Evolutionary conservation across 177 flowering plant genomes (phyloP).

Genomic region (Vitis hybrid): DNA sequence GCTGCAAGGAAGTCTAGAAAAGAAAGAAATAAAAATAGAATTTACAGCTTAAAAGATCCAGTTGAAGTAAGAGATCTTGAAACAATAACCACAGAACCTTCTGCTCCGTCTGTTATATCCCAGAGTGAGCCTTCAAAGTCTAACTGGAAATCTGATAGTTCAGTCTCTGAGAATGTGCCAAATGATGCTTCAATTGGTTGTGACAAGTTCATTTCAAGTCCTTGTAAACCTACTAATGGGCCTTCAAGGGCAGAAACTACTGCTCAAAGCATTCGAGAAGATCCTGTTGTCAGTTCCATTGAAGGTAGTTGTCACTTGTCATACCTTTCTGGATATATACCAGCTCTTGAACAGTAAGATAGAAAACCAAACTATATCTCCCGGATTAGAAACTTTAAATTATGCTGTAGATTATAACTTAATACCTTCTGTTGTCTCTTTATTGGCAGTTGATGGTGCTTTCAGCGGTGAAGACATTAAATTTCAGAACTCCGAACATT

Average conservation of each 20-base stretch:
- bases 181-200: constrained; percentile 14
- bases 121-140: constrained; percentile 23
- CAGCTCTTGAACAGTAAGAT: constrained; percentile 7
- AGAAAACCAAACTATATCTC: constrained; percentile 18
- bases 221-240: constrained; percentile 17
- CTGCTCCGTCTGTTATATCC: constrained; percentile 27
- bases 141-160: constrained; percentile 20
- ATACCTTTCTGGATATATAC: constrained; percentile 11
- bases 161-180: constrained; percentile 18
- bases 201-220: constrained; percentile 16
- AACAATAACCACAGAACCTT: constrained; percentile 15
- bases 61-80: constrained; percentile 24
- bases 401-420: constrained; percentile 13
- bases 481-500: constrained; percentile 16
- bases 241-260: constrained; percentile 8
- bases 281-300: constrained; percentile 14
- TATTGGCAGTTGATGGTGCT: constrained; percentile 17
- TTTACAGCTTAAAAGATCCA: constrained; percentile 16
- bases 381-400: constrained; percentile 13
- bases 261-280: constrained; percentile 15
- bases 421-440: constrained; percentile 14
- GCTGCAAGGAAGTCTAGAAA: constrained; percentile 53
- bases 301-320: constrained; percentile 13
- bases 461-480: constrained; percentile 16
- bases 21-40: constrained; percentile 40